A percentile compares a stretch with the other conserved stretches of the same genome.
phyloP scores from a whole-genome alignment of 2,329 filamentous ascomycete genomes.

The Zymoseptoria crescenta region DNA sequence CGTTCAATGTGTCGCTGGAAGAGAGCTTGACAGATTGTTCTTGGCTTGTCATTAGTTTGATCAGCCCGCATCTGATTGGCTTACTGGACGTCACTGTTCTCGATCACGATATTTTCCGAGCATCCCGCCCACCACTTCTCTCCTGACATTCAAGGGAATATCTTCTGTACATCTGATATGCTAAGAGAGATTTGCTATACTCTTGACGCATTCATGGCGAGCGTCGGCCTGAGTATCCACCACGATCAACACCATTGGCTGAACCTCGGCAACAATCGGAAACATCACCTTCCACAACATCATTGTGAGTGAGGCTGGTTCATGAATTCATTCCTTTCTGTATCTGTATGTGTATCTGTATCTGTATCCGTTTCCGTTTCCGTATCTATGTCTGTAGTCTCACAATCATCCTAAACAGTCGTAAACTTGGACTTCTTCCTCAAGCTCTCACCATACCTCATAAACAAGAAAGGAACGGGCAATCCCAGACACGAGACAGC shows the following conservation, averaged over 20 bases:
- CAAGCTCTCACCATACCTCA: constrained; percentile 35
- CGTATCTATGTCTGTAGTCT: neutral
- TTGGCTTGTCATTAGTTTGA: neutral
- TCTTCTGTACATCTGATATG: neutral
- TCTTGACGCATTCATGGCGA: neutral
- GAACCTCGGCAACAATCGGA: neutral
- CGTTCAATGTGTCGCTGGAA: neutral
- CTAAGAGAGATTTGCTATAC: neutral
- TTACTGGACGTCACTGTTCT: neutral
- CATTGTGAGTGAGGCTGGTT: too few species aligned
- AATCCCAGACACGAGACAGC: constrained; percentile 33
- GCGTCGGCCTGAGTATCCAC: neutral
- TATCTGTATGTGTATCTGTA: neutral
- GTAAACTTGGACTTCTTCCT: constrained; percentile 35
- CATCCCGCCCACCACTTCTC: neutral
- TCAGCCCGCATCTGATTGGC: too few species aligned
- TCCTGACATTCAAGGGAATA: neutral
- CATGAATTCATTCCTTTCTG: too few species aligned
- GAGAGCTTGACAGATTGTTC: neutral
- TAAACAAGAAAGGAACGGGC: constrained; percentile 41
- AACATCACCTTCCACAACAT: neutral
- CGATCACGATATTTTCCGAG: neutral
- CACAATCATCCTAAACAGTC: neutral
- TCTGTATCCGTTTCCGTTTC: neutral
- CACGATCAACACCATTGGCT: neutral